Evolutionary conservation across 2,329 filamentous ascomycete species (phyloP).

Genomic region (Monilinia vaccinii-corymbosi): DNA sequence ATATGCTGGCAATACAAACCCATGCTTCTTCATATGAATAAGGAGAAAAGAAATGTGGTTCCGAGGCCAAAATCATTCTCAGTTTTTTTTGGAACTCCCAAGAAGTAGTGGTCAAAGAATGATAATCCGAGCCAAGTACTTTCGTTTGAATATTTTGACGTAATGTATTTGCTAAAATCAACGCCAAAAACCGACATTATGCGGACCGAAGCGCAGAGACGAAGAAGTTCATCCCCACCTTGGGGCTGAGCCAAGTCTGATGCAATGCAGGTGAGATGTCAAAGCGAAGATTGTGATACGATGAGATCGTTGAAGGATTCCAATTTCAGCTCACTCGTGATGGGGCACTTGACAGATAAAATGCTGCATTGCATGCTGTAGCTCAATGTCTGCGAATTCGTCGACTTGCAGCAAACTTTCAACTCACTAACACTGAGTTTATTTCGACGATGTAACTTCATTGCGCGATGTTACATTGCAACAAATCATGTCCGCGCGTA

Average conservation of each 20-base stretch:
- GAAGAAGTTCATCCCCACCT: neutral
- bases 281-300: neutral
- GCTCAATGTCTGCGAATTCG: neutral
- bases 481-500: neutral
- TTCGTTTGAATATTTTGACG: neutral
- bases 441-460: neutral
- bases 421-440: neutral
- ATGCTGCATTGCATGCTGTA: neutral
- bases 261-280: neutral
- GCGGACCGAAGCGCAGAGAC: neutral
- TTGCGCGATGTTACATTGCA: neutral
- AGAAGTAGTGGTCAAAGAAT: neutral
- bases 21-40: neutral
- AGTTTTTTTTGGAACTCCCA: neutral
- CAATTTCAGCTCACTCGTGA: neutral
- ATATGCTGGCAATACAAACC: neutral
- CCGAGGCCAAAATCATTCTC: neutral
- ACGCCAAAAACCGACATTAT: neutral
- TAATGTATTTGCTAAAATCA: neutral
- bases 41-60: neutral
- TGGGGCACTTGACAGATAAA: neutral
- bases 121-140: neutral
- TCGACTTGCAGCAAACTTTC: neutral
- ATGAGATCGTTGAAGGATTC: neutral
- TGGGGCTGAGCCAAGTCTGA: neutral